Conservation (phyloP, 2,329 filamentous ascomycete species). For the Botrytis byssoidea region DNA sequence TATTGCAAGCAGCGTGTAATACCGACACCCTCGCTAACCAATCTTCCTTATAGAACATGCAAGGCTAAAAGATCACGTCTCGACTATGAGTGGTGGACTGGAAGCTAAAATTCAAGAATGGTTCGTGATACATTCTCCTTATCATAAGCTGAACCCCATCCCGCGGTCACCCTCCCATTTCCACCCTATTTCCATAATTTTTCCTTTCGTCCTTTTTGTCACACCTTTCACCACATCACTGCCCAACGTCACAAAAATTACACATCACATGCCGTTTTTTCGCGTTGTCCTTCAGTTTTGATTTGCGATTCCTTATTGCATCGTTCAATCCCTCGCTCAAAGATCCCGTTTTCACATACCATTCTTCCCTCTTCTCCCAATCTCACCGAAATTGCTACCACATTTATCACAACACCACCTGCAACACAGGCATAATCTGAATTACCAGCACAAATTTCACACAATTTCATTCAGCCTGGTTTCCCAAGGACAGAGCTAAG, state of each 20-base stretch:
- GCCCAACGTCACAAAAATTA: slow-evolving; percentile 20
- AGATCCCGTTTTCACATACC: neutral
- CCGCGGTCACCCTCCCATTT: neutral
- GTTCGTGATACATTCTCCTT: slow-evolving; percentile 51
- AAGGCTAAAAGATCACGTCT: slow-evolving; percentile 85
- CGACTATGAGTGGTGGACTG: slow-evolving; percentile 81
- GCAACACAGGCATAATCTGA: neutral
- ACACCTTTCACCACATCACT: slow-evolving; percentile 22
- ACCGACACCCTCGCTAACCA: slow-evolving; percentile 42
- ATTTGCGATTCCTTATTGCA: slow-evolving; percentile 12
- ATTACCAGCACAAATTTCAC: neutral
- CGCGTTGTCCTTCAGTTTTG: neutral
- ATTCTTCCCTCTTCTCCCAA: neutral
- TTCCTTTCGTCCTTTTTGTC: slow-evolving; percentile 21
- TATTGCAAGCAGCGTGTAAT: slow-evolving; percentile 31
- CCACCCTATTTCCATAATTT: neutral
- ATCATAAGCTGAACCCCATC: slow-evolving; percentile 21
- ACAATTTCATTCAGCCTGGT: neutral
- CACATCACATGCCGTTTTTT: slow-evolving; percentile 22
- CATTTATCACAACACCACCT: neutral
- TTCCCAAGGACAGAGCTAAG: slow-evolving; percentile 4
- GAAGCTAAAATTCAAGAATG: slow-evolving; percentile 93
- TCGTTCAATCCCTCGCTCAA: neutral
- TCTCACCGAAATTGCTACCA: slow-evolving; percentile 7
- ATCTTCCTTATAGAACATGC: slow-evolving; percentile 69